Conservation (phyloP, 1,139 yeast species). For the Geotrichum reessii region DNA sequence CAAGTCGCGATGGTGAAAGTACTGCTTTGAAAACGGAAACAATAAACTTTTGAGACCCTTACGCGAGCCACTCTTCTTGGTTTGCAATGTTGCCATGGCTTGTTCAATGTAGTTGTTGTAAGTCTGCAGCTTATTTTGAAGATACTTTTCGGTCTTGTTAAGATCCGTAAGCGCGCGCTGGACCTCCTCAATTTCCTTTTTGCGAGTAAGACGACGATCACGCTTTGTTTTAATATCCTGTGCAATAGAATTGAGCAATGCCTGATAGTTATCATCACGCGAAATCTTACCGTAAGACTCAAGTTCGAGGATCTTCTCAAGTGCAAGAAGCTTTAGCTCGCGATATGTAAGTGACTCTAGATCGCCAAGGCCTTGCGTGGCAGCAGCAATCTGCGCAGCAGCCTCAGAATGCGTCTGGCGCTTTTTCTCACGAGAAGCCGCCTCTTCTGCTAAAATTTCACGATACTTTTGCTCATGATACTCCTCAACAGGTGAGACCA, state of each 20-base stretch:
- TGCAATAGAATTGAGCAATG: conserved; percentile 74
- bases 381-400: conserved; percentile 21
- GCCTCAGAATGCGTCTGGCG: not conserved
- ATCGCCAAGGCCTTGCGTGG: conserved; percentile 42
- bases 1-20: conserved; percentile 68
- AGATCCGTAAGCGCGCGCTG: conserved; percentile 55
- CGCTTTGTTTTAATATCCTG: conserved; percentile 76
- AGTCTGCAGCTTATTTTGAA: conserved; percentile 56
- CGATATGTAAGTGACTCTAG: conserved; percentile 57
- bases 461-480: conserved; percentile 61
- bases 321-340: conserved; percentile 67
- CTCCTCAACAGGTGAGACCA: conserved; percentile 65
- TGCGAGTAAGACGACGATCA: conserved; percentile 57
- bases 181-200: conserved; percentile 57
- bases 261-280: conserved; percentile 70
- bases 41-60: conserved; percentile 42
- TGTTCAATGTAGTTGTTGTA: conserved; percentile 66
- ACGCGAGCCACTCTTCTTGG: conserved; percentile 46
- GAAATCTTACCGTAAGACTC: conserved; percentile 64
- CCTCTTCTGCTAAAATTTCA: conserved; percentile 50
- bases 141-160: conserved; percentile 54
- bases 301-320: conserved; percentile 70
- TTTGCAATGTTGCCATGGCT: conserved; percentile 57
- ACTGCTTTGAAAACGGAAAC: conserved; percentile 67
- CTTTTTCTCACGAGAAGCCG: conserved; percentile 20